Evolutionary conservation across 2,329 filamentous ascomycete genomes (phyloP), one percentile per base, ranked within the genome.

Genomic region (Phoma sp.): DNA sequence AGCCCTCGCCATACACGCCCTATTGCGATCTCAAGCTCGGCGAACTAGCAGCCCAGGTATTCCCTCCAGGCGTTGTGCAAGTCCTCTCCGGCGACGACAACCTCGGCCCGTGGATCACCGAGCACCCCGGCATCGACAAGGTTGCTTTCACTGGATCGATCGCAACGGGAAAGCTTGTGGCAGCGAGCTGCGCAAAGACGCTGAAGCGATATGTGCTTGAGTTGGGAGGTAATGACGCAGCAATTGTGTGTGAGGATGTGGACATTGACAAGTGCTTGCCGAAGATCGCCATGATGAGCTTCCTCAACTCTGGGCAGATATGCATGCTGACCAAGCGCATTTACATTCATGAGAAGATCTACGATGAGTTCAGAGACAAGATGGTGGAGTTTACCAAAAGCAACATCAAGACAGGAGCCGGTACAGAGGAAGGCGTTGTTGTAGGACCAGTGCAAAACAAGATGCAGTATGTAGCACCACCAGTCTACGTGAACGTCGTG

Each of bases 141-240:
- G 82, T 88, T 64, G 80, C 78, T 51, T 88, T 89, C 71, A 88
- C 86, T 0, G 85, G 86, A 2, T 87, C 83, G 6, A 84, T 79
- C 2, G 75, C 77, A 0, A 86, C 83, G 0, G 85, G 85, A 1
- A 87, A 86, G 74, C 79, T 80, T 67, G 81, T 88, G 33, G 81
- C 85, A 76, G 80, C 79, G 41, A 80, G 77, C 19, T 82, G 80
- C 48, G 79, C 81, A 13, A 78, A 80, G 64, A 84, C 82, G 0
- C 71, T 88, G 33, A 88, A 87, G 77, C 78, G 84, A 29, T 79
- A 84, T 15, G 85, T 82, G 0, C 78, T 88, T 5, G 85, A 88
- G 69, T 78, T 86, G 8, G 83, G 85, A n/a, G 85, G 85, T 4
- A 87, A 88, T 56, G 84, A 87, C 57, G 79, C 85, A 0, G 80